These are phyloP conservation scores for Wickerhamomyces canadensis DNA, from an alignment of 805 yeast genomes.

Conservation along the genomic window DNA sequence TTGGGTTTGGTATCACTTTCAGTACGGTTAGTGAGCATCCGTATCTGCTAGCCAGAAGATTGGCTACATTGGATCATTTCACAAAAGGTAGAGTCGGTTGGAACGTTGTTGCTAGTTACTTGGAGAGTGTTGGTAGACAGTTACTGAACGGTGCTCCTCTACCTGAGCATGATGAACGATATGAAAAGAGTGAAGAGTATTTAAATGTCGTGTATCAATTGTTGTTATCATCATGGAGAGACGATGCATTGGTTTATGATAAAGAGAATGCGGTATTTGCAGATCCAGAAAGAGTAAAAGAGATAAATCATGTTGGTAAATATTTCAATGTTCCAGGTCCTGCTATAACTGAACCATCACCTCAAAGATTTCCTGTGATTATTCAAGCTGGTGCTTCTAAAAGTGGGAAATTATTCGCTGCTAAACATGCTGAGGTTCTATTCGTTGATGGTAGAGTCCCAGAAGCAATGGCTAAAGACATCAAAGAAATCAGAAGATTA, in stretches of 20 bases:
- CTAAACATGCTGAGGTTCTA: constrained; percentile 36
- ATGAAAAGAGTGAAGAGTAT: constrained; percentile 32
- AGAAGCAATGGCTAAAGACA: constrained; percentile 19
- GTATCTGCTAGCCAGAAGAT: constrained; percentile 32
- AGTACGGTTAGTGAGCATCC: constrained; percentile 37
- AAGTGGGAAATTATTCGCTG: constrained; percentile 35
- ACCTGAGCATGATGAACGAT: constrained; percentile 35
- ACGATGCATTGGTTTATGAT: constrained; percentile 25
- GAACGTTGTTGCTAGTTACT: constrained; percentile 36
- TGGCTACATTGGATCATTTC: constrained; percentile 36
- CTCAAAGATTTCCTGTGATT: constrained; percentile 38
- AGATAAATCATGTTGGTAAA: constrained; percentile 34
- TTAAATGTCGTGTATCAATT: constrained; percentile 32
- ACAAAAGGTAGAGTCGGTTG: constrained; percentile 37
- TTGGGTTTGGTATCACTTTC: constrained; percentile 34
- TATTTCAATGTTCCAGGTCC: constrained; percentile 28
- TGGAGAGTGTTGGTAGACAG: constrained; percentile 33
- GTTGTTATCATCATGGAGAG: constrained; percentile 34
- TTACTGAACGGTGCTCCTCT: constrained; percentile 28
- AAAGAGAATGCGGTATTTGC: constrained; percentile 20
- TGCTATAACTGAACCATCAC: constrained; percentile 34
- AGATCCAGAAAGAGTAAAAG: constrained; percentile 31
- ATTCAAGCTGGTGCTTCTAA: constrained; percentile 37
- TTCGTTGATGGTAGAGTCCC: constrained; percentile 31
- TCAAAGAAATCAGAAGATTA: constrained; percentile 21